phyloP scores from a whole-genome alignment of 495 filamentous ascomycete genomes.

The Hypoxylon rickii region DNA sequence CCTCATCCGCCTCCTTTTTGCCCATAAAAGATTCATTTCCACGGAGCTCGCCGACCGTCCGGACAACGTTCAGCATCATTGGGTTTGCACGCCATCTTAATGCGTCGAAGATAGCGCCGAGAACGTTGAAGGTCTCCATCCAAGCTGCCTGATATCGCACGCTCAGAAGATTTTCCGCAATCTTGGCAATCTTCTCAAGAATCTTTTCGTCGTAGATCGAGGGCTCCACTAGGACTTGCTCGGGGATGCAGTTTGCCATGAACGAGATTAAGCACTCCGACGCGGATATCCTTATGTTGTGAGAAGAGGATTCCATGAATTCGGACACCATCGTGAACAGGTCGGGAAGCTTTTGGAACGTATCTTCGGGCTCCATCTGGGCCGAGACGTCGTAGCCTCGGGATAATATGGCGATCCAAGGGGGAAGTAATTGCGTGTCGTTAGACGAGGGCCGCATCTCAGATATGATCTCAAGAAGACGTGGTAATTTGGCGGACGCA shows the following conservation, averaged over 20 bases:
- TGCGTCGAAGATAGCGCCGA: conserved; percentile 84
- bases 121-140: conserved; percentile 91
- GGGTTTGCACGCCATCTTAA: conserved; percentile 82
- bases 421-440: conserved; percentile 89
- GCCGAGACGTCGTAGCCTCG: conserved; percentile 92
- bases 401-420: conserved; percentile 94
- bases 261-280: conserved; percentile 95
- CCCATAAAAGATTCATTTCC: conserved; percentile 87
- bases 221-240: conserved; percentile 77
- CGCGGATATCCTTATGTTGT: conserved; percentile 90
- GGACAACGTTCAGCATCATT: conserved; percentile 72
- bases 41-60: conserved; percentile 82
- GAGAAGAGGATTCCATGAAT: conserved; percentile 83
- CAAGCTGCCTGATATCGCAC: conserved; percentile 93
- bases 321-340: conserved; percentile 75
- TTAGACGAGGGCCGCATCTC: conserved; percentile 87
- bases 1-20: conserved; percentile 91
- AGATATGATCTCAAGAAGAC: conserved; percentile 80
- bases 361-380: conserved; percentile 81
- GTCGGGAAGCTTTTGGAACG: conserved; percentile 83
- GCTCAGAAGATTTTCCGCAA: conserved; percentile 71
- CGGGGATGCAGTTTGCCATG: conserved; percentile 82
- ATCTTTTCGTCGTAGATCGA: conserved; percentile 87
- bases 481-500: conserved; percentile 84
- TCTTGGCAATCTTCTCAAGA: conserved; percentile 72